phyloP scores from a whole-genome alignment of 2,329 filamentous ascomycete species.

The Ophiostoma fasciatum region DNA sequence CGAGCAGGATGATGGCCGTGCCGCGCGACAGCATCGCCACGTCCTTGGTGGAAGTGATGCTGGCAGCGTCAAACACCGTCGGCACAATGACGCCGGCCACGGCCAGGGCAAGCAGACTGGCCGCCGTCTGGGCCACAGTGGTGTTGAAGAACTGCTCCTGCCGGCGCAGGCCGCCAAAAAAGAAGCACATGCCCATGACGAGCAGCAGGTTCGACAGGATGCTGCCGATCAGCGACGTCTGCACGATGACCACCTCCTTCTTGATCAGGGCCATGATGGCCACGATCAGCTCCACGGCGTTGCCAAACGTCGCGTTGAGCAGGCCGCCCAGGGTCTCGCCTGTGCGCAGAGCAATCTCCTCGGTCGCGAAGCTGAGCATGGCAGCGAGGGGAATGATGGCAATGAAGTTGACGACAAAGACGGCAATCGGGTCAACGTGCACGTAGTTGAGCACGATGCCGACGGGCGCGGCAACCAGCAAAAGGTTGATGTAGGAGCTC shows the following conservation, averaged over 20 bases:
- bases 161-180: constrained; percentile 67
- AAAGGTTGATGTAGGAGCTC: constrained; percentile 73
- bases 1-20: constrained; percentile 62
- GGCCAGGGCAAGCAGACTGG: constrained; percentile 63
- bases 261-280: constrained; percentile 69
- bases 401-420: constrained; percentile 86
- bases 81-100: constrained; percentile 78
- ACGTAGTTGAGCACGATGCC: constrained; percentile 56
- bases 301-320: constrained; percentile 81
- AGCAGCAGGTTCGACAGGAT: constrained; percentile 84
- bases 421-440: constrained; percentile 38
- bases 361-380: constrained; percentile 70
- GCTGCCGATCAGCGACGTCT: constrained; percentile 82
- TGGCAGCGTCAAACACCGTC: constrained; percentile 58
- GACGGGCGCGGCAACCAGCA: constrained; percentile 63
- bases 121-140: constrained; percentile 79
- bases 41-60: constrained; percentile 25
- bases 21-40: constrained; percentile 55
- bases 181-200: constrained; percentile 86
- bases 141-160: constrained; percentile 81
- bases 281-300: constrained; percentile 81
- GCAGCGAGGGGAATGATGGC: constrained; percentile 80
- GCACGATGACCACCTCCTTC: constrained; percentile 66
- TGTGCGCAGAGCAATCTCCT: constrained; percentile 69
- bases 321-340: constrained; percentile 81